Evolutionary conservation across 2,329 filamentous ascomycete genomes (phyloP).

Genomic region (Meredithiella fracta): DNA sequence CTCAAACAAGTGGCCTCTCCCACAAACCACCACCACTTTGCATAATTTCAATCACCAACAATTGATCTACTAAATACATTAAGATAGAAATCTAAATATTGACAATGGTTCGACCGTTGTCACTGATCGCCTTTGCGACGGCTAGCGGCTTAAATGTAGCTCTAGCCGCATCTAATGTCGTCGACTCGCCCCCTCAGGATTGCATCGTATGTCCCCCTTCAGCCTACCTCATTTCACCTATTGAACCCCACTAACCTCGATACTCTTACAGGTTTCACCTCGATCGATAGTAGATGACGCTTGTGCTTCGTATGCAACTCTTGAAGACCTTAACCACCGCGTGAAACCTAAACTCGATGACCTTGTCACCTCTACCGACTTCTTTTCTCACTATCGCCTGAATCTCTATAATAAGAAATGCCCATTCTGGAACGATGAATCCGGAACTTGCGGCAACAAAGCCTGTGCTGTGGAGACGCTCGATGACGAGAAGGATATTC

Average conservation of each 20-base stretch:
- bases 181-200: conserved; percentile 1
- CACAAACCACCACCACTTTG: not conserved
- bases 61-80: no score
- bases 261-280: conserved; percentile 55
- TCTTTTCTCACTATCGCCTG: conserved; percentile 93
- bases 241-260: conserved; percentile 19
- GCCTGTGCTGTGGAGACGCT: conserved; percentile 90
- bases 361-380: conserved; percentile 77
- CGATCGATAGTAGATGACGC: conserved; percentile 82
- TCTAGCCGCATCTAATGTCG: not conserved
- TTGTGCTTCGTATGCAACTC: conserved; percentile 80
- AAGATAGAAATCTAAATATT: not conserved
- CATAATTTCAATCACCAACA: not conserved
- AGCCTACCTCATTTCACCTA: not conserved
- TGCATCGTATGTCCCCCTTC: conserved; percentile 6
- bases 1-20: not conserved
- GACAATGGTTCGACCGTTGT: not conserved
- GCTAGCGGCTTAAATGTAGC: not conserved
- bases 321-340: conserved; percentile 66
- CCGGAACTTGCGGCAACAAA: conserved; percentile 90
- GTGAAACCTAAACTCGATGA: conserved; percentile 63
- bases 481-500: conserved; percentile 89
- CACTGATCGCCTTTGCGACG: not conserved
- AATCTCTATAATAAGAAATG: conserved; percentile 91
- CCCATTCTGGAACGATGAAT: conserved; percentile 89